These are phyloP conservation scores for Pyrenophora seminiperda DNA, from an alignment of 2,329 filamentous ascomycete genomes.

Conservation along the genomic window DNA sequence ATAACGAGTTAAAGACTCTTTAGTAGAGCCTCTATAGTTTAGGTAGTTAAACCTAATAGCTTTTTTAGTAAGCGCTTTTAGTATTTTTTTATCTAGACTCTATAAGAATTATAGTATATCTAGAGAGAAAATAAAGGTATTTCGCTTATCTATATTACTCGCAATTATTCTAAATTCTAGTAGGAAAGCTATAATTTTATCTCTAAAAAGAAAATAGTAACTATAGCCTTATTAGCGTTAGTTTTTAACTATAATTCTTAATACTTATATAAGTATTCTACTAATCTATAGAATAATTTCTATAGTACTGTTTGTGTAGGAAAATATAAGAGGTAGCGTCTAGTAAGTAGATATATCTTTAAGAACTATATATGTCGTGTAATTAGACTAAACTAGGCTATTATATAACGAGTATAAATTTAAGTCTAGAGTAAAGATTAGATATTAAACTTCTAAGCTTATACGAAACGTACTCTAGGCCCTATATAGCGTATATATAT, in stretches of 20 bases:
- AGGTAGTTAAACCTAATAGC: conserved; percentile 22
- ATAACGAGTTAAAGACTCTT: conserved; percentile 12
- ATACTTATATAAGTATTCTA: conserved; percentile 80
- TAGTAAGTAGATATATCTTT: conserved; percentile 91
- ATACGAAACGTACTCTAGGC: conserved; percentile 65
- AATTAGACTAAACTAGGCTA: conserved; percentile 62
- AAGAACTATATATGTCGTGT: conserved; percentile 79
- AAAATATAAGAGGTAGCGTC: conserved; percentile 77
- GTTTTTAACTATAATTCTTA: conserved; percentile 13
- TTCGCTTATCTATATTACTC: conserved; percentile 70
- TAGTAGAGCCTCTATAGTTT: conserved; percentile 12
- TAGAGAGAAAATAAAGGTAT: conserved; percentile 59
- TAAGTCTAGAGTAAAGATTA: conserved; percentile 41
- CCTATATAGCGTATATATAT: conserved; percentile 68
- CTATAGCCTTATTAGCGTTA: conserved; percentile 48
- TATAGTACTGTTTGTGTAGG: conserved; percentile 68
- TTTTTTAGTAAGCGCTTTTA: conserved; percentile 16
- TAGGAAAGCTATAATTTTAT: conserved; percentile 73
- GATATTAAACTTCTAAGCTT: conserved; percentile 1
- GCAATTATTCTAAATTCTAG: conserved; percentile 80
- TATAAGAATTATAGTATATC: conserved; percentile 8
- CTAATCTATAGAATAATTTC: conserved; percentile 75
- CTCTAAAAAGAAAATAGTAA: conserved; percentile 78
- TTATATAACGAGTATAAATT: conserved; percentile 1
- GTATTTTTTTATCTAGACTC: conserved; percentile 14